A percentile compares a stretch with the other conserved stretches of the same genome.
These are phyloP conservation scores for Atractiella rhizophila DNA, from an alignment of 768 basidiomycete genomes.

Conservation along the genomic window DNA sequence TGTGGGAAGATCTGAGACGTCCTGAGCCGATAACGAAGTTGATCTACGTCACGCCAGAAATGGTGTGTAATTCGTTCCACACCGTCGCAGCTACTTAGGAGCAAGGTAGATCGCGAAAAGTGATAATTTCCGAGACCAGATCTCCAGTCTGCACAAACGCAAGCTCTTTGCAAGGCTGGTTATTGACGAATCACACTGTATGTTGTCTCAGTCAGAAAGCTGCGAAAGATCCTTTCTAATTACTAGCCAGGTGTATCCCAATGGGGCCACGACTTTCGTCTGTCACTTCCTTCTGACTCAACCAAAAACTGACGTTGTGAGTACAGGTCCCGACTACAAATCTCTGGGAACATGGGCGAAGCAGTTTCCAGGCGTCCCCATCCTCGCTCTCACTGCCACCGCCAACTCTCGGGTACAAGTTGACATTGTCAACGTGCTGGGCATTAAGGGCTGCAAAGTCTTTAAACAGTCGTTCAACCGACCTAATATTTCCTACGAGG, in stretches of 20 bases:
- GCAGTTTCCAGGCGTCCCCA: conserved; percentile 52
- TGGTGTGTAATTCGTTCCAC: conserved; percentile 24
- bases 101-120: conserved; percentile 27
- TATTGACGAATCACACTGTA: conserved; percentile 88
- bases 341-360: conserved; percentile 40
- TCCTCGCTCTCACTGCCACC: conserved; percentile 92
- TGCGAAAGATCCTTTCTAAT: too few relatives aligned
- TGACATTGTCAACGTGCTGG: conserved; percentile 51
- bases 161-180: conserved; percentile 61
- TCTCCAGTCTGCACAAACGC: conserved; percentile 34
- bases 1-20: conserved; percentile 17
- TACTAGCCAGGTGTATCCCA: conserved; percentile 22
- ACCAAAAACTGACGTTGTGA: not conserved
- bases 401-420: conserved; percentile 51
- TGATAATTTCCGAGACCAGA: conserved; percentile 29
- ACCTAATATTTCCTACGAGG: conserved; percentile 56
- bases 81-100: not conserved
- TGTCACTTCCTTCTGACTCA: not conserved
- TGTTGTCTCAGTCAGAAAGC: too few relatives aligned
- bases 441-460: conserved; percentile 33
- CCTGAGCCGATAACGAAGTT: conserved; percentile 30
- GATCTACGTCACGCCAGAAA: conserved; percentile 80
- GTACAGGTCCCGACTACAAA: conserved; percentile 34
- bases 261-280: conserved; percentile 81
- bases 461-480: conserved; percentile 78